phyloP scores from a whole-genome alignment of 495 filamentous ascomycete species.

The Aspergillus egyptiacus region DNA sequence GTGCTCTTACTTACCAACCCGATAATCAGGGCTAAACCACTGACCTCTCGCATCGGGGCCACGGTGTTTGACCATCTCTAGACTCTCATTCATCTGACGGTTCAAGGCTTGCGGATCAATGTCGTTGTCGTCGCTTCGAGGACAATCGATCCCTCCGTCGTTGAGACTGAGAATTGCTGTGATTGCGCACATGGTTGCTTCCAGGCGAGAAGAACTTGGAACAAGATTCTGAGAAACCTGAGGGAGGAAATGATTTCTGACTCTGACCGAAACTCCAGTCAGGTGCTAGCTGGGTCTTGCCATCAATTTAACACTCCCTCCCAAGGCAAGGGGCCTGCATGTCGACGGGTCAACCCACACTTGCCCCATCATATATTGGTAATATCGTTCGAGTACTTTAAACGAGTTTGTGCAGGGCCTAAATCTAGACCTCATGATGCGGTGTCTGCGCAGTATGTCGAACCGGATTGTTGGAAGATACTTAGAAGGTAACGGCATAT shows the following conservation, averaged over 20 bases:
- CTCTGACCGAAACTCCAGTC: neutral
- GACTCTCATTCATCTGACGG: slow-evolving; percentile 15
- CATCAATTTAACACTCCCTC: neutral
- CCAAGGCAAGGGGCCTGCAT: neutral
- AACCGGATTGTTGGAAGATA: too few relatives aligned
- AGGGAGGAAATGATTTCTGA: neutral
- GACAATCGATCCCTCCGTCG: neutral
- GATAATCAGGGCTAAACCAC: slow-evolving; percentile 39
- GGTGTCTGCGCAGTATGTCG: too few relatives aligned
- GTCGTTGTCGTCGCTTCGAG: neutral
- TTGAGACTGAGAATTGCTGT: slow-evolving; percentile 8
- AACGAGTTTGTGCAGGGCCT: neutral
- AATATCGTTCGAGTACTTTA: neutral
- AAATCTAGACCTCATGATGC: too few relatives aligned
- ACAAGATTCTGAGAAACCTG: neutral
- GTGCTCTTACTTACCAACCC: slow-evolving; percentile 24
- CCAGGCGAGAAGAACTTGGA: neutral
- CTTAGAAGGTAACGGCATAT: too few relatives aligned
- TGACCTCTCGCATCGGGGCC: slow-evolving; percentile 42
- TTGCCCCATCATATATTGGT: neutral
- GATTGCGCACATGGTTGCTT: slow-evolving; percentile 9
- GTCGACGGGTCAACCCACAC: neutral
- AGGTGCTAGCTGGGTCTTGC: neutral
- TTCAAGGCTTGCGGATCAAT: neutral
- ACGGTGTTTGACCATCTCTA: slow-evolving; percentile 40